Base-by-base conservation (phyloP, 768 basidiomycete genomes). In the Rhodosporidiobolus odoratus region DNA sequence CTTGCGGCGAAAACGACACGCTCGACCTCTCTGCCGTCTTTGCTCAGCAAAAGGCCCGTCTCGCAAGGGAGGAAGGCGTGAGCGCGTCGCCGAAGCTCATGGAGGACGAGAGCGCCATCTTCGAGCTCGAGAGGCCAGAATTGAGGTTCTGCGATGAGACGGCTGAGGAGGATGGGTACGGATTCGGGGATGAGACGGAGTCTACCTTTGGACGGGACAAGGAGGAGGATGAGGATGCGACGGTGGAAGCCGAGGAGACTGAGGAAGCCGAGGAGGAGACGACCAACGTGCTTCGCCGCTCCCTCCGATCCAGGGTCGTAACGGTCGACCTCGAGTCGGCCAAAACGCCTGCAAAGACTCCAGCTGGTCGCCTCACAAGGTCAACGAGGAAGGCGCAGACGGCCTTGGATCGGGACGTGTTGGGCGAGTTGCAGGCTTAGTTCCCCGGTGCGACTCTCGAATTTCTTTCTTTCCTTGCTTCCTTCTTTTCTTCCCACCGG, bases 201-300 rank as follows among this genome's bases (percentile, higher is more conserved):
- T 8, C n/a, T n/a, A n/a, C 21, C 15, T 10, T 8, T 50, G 56
- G n/a, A 23, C 40, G 60, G 21, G 56, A 59, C 27, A 52, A 64
- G 59, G 60, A 40, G 34, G 50, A 61, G 48, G 23, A 58, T 13
- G 48, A 56, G 9, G 52, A 47, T 16, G 60, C 9, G 7, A 23
- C 47, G 43, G 56, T 32, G 25, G 61, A 30, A 7, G 53, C n/a
- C 21, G 32, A 34, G 79, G 87, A 87, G 76, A 56, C 48, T 19
- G 89, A 89, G 76, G 85, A 85, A 19, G 89, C 89, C 61, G 84
- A 85, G 53, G 66, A 73, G 59, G 68, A 72, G 66, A 38, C 45
- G 41, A 27, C 63, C 4, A 58, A 56, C 13, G 58, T 73, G 21
- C 50, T 73, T 41, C 52, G 47, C 37, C 59, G 72, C 12, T 66